These are phyloP conservation scores for Boletus rubescentipes DNA, from an alignment of 768 basidiomycete species.

Conservation along the genomic window DNA sequence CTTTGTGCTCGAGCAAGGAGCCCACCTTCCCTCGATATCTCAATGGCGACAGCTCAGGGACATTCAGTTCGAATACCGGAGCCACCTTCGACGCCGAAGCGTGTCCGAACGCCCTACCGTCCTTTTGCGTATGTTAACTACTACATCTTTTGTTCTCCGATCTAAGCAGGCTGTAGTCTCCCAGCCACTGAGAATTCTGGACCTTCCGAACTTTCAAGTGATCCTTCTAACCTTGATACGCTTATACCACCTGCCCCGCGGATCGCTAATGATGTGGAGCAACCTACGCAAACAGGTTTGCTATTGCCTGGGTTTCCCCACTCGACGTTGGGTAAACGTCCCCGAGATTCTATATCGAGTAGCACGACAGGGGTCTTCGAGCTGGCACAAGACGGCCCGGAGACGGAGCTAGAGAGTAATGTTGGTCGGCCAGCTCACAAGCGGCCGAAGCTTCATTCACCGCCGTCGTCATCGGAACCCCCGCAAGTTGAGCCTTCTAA, in stretches of 20 bases:
- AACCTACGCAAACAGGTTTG: constrained; percentile 12
- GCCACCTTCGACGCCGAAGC: constrained; percentile 35
- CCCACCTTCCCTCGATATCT: constrained; percentile 10
- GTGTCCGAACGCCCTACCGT: constrained; percentile 31
- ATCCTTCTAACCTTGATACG: constrained; percentile 21
- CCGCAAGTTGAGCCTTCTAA: constrained; percentile 18
- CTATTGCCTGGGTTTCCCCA: constrained; percentile 41
- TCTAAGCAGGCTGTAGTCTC: constrained; percentile 23
- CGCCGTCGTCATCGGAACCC: constrained; percentile 8
- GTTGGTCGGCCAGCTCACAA: constrained; percentile 53
- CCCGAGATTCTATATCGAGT: constrained; percentile 50
- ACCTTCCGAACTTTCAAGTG: constrained; percentile 20
- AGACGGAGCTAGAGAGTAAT: constrained; percentile 38
- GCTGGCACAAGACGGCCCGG: constrained; percentile 40
- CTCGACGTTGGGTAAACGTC: constrained; percentile 64
- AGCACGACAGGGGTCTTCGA: constrained; percentile 43
- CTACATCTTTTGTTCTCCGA: not conserved
- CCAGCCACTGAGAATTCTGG: constrained; percentile 16
- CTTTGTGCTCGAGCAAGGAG: constrained; percentile 24
- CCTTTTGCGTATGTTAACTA: constrained; percentile 24
- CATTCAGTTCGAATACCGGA: constrained; percentile 24
- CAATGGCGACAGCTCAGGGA: constrained; percentile 10
- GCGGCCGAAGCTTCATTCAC: constrained; percentile 38
- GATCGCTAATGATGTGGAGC: constrained; percentile 8
- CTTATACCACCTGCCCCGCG: constrained; percentile 9